Percentiles rank a stretch among this genome's conserved stretches.
Conservation (phyloP, 1,284 basidiomycete genomes). For the Malassezia dermatis region DNA sequence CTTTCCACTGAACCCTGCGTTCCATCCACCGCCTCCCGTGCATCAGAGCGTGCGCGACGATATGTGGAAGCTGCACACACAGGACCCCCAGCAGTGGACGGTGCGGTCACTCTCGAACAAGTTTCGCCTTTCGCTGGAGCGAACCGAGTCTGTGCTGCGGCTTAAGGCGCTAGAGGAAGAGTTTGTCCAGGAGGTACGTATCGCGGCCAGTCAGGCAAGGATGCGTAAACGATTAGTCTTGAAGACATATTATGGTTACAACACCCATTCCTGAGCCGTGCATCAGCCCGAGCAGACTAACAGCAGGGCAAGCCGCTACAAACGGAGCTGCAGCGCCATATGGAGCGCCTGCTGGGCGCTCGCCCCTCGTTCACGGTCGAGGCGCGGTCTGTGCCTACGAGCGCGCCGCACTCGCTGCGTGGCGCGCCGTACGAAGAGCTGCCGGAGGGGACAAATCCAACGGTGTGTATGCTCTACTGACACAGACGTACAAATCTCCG, state of each 20-base stretch:
- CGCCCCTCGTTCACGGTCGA: slow-evolving; percentile 4
- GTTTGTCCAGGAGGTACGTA: slow-evolving; percentile 31
- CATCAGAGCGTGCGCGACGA: slow-evolving; percentile 30
- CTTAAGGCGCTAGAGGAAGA: slow-evolving; percentile 42
- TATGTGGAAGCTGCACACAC: slow-evolving; percentile 36
- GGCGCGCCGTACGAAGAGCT: slow-evolving; percentile 33
- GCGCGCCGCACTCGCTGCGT: slow-evolving; percentile 25
- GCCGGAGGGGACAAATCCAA: slow-evolving; percentile 9
- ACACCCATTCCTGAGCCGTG: slow-evolving; percentile 4
- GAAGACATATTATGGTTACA: slow-evolving; percentile 29
- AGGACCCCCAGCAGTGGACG: slow-evolving; percentile 30
- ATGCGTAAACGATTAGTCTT: slow-evolving; percentile 46
- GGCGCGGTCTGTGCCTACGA: slow-evolving; percentile 4
- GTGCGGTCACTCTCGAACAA: slow-evolving; percentile 35
- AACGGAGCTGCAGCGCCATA: slow-evolving; percentile 36
- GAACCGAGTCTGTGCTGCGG: slow-evolving; percentile 36
- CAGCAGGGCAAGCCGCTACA: slow-evolving; percentile 32
- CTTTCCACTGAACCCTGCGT: slow-evolving; percentile 44
- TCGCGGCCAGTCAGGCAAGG: slow-evolving; percentile 10
- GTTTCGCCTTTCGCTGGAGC: slow-evolving; percentile 31
- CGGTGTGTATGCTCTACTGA: not conserved
- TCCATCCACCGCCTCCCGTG: slow-evolving; percentile 39
- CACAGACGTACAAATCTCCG: slow-evolving; percentile 1
- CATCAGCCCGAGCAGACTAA: not conserved
- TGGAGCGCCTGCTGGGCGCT: slow-evolving; percentile 38